phyloP scores from a whole-genome alignment of 140 eudicot genomes.

The Erigeron philadelphicus region DNA sequence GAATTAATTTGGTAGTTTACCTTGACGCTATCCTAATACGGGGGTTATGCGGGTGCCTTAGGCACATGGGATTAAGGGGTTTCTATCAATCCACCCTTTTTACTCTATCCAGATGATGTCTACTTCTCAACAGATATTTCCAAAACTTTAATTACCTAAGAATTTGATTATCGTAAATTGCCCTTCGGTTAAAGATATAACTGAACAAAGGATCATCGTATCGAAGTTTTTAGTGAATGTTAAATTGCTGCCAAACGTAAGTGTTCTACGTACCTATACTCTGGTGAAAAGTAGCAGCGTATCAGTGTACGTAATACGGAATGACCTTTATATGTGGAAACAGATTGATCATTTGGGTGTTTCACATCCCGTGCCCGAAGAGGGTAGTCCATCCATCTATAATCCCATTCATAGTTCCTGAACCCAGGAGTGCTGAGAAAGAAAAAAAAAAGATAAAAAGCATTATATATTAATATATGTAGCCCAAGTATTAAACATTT shows the following conservation, averaged over 20 bases:
- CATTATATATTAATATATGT: not conserved
- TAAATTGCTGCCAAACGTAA: not conserved
- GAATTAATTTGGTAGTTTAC: no score
- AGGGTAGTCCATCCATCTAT: slow-evolving; percentile 95
- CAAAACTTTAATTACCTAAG: not conserved
- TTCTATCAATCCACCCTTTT: no score
- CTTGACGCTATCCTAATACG: no score
- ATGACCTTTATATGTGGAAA: slow-evolving; percentile 78
- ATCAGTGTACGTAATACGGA: slow-evolving; percentile 84
- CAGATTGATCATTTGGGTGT: slow-evolving; percentile 78
- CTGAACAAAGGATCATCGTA: not conserved
- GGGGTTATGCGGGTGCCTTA: no score
- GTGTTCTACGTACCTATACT: slow-evolving; percentile 42
- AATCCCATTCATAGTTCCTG: slow-evolving; percentile 78
- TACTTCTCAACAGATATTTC: not conserved
- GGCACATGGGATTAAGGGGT: no score
- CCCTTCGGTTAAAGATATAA: not conserved
- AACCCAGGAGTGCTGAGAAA: slow-evolving; percentile 42
- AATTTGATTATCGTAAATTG: not conserved
- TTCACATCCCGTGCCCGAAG: slow-evolving; percentile 42
- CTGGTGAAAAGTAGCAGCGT: slow-evolving; percentile 91
- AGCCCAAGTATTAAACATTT: not conserved
- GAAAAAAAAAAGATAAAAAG: not conserved
- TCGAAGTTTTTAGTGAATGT: not conserved
- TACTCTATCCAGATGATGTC: not conserved